Conservation (phyloP, 441 rosid genomes). For the Pelargonium cotyledonis region DNA sequence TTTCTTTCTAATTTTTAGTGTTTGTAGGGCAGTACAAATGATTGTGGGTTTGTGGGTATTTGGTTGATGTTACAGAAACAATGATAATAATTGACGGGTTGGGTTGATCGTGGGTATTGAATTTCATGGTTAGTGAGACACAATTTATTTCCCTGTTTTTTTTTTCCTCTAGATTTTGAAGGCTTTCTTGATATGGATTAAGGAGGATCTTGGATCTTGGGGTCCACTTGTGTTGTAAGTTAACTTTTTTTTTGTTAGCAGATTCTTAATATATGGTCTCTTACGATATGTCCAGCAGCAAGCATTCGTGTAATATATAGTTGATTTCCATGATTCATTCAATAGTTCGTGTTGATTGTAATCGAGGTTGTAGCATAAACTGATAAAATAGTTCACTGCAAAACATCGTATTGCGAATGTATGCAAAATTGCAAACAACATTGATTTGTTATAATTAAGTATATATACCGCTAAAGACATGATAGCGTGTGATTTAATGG, state of each 20-base stretch:
- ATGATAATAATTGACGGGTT: not conserved
- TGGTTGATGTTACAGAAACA: not conserved
- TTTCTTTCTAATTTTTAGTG: no score
- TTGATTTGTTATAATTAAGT: no score
- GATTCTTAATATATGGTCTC: not conserved
- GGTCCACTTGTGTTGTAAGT: conserved; percentile 37
- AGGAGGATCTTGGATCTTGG: conserved; percentile 34
- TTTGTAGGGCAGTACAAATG: no score
- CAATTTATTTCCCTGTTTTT: not conserved
- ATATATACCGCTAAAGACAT: no score
- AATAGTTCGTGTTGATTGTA: not conserved
- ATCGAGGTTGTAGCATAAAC: no score
- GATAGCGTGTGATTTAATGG: no score
- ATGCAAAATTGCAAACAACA: no score
- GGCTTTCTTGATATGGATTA: conserved; percentile 31
- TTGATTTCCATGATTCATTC: not conserved
- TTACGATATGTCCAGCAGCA: not conserved
- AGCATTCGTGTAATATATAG: not conserved
- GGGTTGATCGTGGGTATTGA: no score
- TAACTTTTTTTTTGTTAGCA: not conserved
- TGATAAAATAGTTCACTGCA: no score
- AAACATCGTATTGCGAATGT: no score
- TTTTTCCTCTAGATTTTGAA: conserved; percentile 26
- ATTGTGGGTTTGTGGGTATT: not conserved
- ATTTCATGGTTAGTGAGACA: not conserved